Percentiles rank a stretch among this genome's conserved stretches.
Evolutionary conservation across 345 rosid genomes (phyloP).

Genomic region (Turnera subulata): DNA sequence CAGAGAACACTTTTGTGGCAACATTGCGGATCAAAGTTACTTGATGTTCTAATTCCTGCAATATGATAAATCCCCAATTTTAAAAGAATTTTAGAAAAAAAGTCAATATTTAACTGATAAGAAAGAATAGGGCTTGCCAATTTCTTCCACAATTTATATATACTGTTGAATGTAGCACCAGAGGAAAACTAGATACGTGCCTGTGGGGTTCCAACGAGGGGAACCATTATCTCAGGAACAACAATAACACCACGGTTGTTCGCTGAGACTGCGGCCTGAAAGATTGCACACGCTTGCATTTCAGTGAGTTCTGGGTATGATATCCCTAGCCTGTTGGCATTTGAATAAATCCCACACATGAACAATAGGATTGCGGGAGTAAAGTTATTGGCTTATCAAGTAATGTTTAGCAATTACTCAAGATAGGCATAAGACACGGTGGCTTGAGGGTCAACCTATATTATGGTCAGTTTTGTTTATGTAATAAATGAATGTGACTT

Average conservation of each 20-base stretch:
- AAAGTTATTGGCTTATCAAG: too few relatives aligned
- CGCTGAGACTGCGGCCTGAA: slow-evolving; percentile 84
- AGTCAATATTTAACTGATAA: too few relatives aligned
- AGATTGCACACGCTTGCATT: slow-evolving; percentile 91
- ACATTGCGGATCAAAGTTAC: slow-evolving; percentile 46
- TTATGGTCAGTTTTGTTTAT: too few relatives aligned
- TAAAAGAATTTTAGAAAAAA: too few relatives aligned
- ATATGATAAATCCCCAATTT: not conserved
- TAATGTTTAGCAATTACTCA: too few relatives aligned
- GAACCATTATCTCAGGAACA: slow-evolving; percentile 95
- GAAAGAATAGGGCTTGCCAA: too few relatives aligned
- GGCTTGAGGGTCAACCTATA: too few relatives aligned
- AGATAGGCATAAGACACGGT: too few relatives aligned
- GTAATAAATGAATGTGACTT: too few relatives aligned
- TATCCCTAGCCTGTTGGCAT: slow-evolving; percentile 67
- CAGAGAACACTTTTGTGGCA: slow-evolving; percentile 65
- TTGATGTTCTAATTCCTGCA: slow-evolving; percentile 85
- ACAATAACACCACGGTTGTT: slow-evolving; percentile 66
- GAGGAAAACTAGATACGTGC: slow-evolving; percentile 38
- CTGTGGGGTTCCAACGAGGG: slow-evolving; percentile 92
- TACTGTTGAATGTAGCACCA: not conserved
- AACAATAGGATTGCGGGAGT: too few relatives aligned
- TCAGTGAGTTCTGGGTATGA: slow-evolving; percentile 91
- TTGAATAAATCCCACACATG: slow-evolving; percentile 1
- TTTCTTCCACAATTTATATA: not conserved